Percentiles rank a stretch among this genome's conserved stretches.
Evolutionary conservation across 768 basidiomycete genomes (phyloP).

Genomic region (Sarcomyxa edulis): DNA sequence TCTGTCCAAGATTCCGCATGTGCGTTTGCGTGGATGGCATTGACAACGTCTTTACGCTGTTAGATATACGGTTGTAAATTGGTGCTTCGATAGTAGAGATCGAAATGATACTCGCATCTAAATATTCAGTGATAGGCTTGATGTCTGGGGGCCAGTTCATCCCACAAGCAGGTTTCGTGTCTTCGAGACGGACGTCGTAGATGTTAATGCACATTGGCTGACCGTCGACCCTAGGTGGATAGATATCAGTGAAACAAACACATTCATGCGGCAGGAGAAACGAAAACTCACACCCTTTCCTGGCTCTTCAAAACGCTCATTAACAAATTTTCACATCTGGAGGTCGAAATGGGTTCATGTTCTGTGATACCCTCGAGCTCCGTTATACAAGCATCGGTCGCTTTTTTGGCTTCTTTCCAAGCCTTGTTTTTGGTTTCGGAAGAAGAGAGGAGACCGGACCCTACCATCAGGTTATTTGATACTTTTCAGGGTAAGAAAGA

Average conservation of each 20-base stretch:
- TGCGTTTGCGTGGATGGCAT: constrained; percentile 73
- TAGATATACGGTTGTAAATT: constrained; percentile 6
- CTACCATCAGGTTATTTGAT: not conserved
- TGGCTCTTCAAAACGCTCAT: constrained; percentile 34
- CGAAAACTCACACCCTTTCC: constrained; percentile 30
- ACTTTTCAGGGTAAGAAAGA: constrained; percentile 1
- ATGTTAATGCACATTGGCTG: constrained; percentile 82
- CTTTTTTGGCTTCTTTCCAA: constrained; percentile 54
- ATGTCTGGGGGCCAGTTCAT: constrained; percentile 98
- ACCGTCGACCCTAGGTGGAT: constrained; percentile 63
- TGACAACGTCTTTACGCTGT: constrained; percentile 77
- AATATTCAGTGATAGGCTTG: constrained; percentile 64
- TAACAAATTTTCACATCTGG: constrained; percentile 58
- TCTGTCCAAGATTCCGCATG: constrained; percentile 85
- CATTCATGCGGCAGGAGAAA: not conserved
- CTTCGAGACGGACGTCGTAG: constrained; percentile 91
- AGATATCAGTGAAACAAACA: constrained; percentile 1
- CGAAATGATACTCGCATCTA: constrained; percentile 56
- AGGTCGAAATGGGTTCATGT: constrained; percentile 48
- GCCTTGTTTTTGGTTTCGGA: constrained; percentile 35
- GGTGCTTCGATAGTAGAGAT: not conserved
- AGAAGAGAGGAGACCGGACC: no score
- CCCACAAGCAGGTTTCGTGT: constrained; percentile 82
- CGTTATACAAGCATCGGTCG: constrained; percentile 55
- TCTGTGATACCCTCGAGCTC: constrained; percentile 38